Percentiles rank a stretch among this genome's conserved stretches.
These are phyloP conservation scores for Schwanniomyces pseudopolymorphus DNA, from an alignment of 805 yeast genomes.

Conservation along the genomic window DNA sequence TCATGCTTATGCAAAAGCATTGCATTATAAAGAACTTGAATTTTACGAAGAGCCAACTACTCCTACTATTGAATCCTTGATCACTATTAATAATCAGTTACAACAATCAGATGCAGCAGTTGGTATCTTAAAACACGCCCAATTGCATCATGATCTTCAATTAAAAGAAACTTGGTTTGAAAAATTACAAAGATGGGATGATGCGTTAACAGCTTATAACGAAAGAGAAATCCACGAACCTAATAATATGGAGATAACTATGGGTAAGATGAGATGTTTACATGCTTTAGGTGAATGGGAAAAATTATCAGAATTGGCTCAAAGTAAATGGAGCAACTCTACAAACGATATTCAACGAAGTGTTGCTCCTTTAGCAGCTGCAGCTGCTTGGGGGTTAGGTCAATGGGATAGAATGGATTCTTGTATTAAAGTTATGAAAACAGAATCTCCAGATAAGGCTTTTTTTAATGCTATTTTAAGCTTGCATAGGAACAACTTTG, in stretches of 20 bases:
- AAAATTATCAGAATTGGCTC: constrained; percentile 78
- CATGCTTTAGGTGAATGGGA: constrained; percentile 99
- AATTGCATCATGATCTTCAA: constrained; percentile 84
- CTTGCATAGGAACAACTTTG: constrained; percentile 82
- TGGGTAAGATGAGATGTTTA: constrained; percentile 97
- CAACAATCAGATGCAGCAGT: constrained; percentile 98
- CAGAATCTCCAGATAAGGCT: constrained; percentile 91
- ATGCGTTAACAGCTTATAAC: constrained; percentile 87
- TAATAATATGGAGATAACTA: constrained; percentile 79
- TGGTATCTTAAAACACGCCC: constrained; percentile 93
- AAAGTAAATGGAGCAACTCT: constrained; percentile 78
- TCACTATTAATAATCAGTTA: constrained; percentile 87
- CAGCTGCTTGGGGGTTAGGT: constrained; percentile 97
- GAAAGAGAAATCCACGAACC: constrained; percentile 66
- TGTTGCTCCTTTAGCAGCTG: constrained; percentile 97
- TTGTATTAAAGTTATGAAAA: constrained; percentile 84
- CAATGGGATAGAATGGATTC: constrained; percentile 97
- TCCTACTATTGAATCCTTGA: constrained; percentile 86
- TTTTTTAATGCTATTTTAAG: constrained; percentile 90
- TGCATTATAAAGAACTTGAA: constrained; percentile 93
- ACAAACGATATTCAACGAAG: constrained; percentile 71
- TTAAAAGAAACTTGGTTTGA: constrained; percentile 98
- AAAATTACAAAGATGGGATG: constrained; percentile 96
- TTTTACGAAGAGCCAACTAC: constrained; percentile 92
- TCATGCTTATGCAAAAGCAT: constrained; percentile 96